Base-by-base conservation (phyloP, 345 rosid genomes). In the Linum usitatissimum region DNA sequence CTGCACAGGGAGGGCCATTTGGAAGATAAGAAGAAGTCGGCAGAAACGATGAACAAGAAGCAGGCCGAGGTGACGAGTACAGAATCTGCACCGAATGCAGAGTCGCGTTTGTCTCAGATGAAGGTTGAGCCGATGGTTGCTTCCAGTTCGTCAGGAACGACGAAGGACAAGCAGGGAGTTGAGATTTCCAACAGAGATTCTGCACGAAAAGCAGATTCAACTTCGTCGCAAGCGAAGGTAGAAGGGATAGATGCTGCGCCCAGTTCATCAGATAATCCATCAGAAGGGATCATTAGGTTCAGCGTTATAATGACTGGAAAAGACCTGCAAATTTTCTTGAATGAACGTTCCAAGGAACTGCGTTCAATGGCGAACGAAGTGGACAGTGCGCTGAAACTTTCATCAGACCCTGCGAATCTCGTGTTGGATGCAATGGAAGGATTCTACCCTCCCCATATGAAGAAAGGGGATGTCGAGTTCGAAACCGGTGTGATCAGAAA, bases 371-470 rank as follows among this genome's bases (percentile, higher is more conserved):
- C 66, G 39, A 23, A 64, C 8, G 76, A 75, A 58, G 74, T 84
- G 6, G 21, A 30, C 0, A 23, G 4, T 31, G 61, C 77, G 13
- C 61, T 82, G 14, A 57, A 68, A 21, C 38, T 56, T 21, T 81
- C 80, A 34, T 31, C 73, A 3, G 75, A 84, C 55, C 94, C 94
- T 36, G 82, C 82, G 19, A 79, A 75, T 72, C 80, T 86, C 62
- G 87, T 82, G 61, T 63, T 86, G 54, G 85, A 78, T 76, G 80
- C 86, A 48, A 66, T 86, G 65, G 55, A 76, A 64, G 79, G 77
- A 53, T 79, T 80, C 64, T 71, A 65, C 66, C 76, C 81, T 21
- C 55, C 64, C 48, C 74, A 69, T 59, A 66, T 71, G 66, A 76
- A 55, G 61, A 70, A 66, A 4, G 70, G 68, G 30, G 64, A 30